Percentiles rank a stretch among this genome's conserved stretches.
These are phyloP conservation scores for Ilyonectria sp. DNA, from an alignment of 2,329 filamentous ascomycete genomes.

Conservation along the genomic window DNA sequence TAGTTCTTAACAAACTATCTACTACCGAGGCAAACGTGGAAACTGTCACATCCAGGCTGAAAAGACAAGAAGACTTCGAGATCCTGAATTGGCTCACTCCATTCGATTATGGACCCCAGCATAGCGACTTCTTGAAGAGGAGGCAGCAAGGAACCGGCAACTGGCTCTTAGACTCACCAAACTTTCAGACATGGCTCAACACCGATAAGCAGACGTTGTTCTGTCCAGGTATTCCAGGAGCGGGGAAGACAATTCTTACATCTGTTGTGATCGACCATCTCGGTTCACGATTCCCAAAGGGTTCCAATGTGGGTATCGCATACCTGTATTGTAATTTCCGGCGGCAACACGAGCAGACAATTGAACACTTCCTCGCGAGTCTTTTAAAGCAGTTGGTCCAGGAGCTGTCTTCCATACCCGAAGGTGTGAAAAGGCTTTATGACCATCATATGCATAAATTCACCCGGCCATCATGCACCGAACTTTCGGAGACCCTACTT, in stretches of 20 bases:
- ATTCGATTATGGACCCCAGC: conserved; percentile 54
- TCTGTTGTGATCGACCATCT: conserved; percentile 29
- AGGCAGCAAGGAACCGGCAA: conserved; percentile 55
- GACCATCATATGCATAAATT: too few relatives aligned
- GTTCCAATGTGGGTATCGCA: too few relatives aligned
- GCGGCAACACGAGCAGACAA: too few relatives aligned
- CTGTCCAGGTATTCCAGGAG: conserved; percentile 52
- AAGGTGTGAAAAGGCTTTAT: too few relatives aligned
- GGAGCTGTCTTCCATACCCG: too few relatives aligned
- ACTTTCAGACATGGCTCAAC: conserved; percentile 51
- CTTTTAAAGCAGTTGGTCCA: too few relatives aligned
- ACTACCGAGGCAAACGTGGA: neutral
- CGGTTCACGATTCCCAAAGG: conserved; percentile 13
- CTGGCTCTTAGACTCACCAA: conserved; percentile 57
- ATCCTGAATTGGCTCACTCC: conserved; percentile 52
- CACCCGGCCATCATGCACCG: too few relatives aligned
- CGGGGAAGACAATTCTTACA: conserved; percentile 54
- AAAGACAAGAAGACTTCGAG: too few relatives aligned
- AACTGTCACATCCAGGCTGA: too few relatives aligned
- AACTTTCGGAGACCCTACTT: conserved; percentile 53
- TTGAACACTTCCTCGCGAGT: too few relatives aligned
- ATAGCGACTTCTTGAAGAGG: conserved; percentile 53
- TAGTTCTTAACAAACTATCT: conserved; percentile 30
- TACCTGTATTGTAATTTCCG: too few relatives aligned
- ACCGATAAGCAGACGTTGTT: conserved; percentile 51